phyloP scores from a whole-genome alignment of 1,284 basidiomycete genomes.

The Coniferiporia weirii region DNA sequence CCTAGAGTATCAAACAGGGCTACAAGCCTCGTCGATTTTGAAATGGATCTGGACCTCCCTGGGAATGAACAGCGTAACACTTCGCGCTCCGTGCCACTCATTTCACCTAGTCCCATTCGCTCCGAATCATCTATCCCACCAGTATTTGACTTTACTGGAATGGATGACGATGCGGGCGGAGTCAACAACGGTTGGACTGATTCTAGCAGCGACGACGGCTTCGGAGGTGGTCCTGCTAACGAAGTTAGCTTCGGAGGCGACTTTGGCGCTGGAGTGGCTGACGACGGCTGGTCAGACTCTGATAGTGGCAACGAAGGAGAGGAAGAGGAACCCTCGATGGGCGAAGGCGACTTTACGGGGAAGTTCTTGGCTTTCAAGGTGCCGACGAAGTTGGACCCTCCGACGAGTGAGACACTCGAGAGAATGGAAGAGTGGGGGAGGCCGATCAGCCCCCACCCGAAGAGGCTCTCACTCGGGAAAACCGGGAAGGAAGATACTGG shows the following conservation, averaged over 20 bases:
- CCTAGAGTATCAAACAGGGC: neutral
- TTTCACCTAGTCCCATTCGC: neutral
- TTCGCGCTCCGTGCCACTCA: conserved; percentile 8
- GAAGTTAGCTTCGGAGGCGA: conserved; percentile 15
- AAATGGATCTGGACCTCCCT: conserved; percentile 19
- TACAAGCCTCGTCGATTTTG: conserved; percentile 15
- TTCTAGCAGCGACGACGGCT: conserved; percentile 21
- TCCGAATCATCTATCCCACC: conserved; percentile 27
- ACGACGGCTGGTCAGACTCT: conserved; percentile 32
- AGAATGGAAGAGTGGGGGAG: conserved; percentile 59
- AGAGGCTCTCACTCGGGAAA: conserved; percentile 32
- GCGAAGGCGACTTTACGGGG: conserved; percentile 61
- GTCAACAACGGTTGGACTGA: conserved; percentile 28
- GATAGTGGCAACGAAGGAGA: conserved; percentile 25
- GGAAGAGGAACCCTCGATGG: conserved; percentile 24
- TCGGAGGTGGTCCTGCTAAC: neutral
- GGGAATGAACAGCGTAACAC: conserved; percentile 7
- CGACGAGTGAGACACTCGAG: conserved; percentile 46
- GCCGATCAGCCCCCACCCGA: conserved; percentile 61
- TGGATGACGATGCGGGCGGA: conserved; percentile 1
- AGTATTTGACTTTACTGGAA: conserved; percentile 26
- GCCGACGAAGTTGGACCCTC: conserved; percentile 63
- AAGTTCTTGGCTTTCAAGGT: conserved; percentile 47
- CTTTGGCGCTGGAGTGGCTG: conserved; percentile 12
- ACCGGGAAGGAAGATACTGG: conserved; percentile 30